These are phyloP conservation scores for Micromonas commoda DNA, from an alignment of 139 green algal species.

Conservation along the genomic window DNA sequence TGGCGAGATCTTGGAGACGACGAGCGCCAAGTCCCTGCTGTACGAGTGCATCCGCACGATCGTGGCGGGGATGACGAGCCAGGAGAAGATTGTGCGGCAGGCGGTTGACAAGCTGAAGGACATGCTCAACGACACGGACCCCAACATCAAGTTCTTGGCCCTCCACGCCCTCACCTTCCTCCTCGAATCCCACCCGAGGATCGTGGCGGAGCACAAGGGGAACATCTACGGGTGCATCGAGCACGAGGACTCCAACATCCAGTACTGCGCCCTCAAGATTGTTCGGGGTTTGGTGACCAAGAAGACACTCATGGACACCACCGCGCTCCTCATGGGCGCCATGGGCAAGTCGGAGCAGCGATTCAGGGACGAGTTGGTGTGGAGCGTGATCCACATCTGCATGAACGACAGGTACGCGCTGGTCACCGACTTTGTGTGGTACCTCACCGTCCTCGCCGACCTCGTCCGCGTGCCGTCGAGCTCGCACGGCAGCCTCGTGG, in stretches of 20 bases:
- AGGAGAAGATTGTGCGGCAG: slow-evolving; percentile 30
- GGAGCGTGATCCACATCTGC: slow-evolving; percentile 38
- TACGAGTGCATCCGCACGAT: slow-evolving; percentile 45
- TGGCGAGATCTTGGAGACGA: slow-evolving; percentile 37
- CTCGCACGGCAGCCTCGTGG: slow-evolving; percentile 32
- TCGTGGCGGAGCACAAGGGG: slow-evolving; percentile 26
- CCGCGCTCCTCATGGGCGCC: slow-evolving; percentile 12
- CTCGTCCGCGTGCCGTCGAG: slow-evolving; percentile 30
- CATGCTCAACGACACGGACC: slow-evolving; percentile 40
- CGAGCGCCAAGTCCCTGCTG: slow-evolving; percentile 44
- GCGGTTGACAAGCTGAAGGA: slow-evolving; percentile 25
- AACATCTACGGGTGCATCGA: slow-evolving; percentile 29
- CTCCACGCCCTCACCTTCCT: slow-evolving; percentile 28
- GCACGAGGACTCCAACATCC: slow-evolving; percentile 30
- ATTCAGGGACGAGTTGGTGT: slow-evolving; percentile 37
- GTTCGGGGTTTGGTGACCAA: slow-evolving; percentile 26
- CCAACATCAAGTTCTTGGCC: slow-evolving; percentile 44
- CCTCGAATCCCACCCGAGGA: slow-evolving; percentile 22
- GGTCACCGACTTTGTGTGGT: slow-evolving; percentile 45
- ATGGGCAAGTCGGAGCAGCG: slow-evolving; percentile 16
- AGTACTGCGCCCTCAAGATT: slow-evolving; percentile 25
- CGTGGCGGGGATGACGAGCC: slow-evolving; percentile 27
- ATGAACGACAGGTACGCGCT: slow-evolving; percentile 36
- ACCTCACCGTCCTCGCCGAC: slow-evolving; percentile 36
- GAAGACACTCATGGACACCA: slow-evolving; percentile 26